A percentile compares a stretch with the other conserved stretches of the same genome.
phyloP scores from a whole-genome alignment of 441 rosid species.

The Eruca vesicaria region DNA sequence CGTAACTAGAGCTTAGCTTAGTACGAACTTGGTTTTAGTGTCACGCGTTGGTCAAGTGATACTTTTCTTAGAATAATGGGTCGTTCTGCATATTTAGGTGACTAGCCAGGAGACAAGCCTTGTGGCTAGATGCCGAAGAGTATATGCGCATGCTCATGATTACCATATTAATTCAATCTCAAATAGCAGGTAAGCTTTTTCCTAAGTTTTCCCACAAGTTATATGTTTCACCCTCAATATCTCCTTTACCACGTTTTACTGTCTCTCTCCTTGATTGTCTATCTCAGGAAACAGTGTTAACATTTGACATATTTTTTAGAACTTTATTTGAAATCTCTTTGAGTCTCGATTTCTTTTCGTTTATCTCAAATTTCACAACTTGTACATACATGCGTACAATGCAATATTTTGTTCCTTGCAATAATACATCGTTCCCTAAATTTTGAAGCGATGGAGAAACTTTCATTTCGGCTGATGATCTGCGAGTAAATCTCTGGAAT shows the following conservation, averaged over 20 bases:
- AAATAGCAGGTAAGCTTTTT: conserved; percentile 69
- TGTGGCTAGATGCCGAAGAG: conserved; percentile 91
- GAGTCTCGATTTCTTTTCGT: neutral
- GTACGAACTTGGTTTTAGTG: too few relatives aligned
- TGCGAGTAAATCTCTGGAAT: conserved; percentile 98
- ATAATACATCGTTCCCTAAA: neutral
- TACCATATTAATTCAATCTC: conserved; percentile 92
- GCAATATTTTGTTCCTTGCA: neutral
- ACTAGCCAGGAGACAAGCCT: conserved; percentile 80
- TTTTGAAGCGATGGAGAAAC: conserved; percentile 89
- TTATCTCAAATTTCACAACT: conserved; percentile 7
- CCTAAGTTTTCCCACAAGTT: neutral
- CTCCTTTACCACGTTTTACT: neutral
- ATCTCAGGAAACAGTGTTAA: neutral
- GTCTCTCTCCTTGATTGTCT: conserved; percentile 16
- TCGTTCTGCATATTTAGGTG: conserved; percentile 42
- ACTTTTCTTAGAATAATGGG: conserved; percentile 10
- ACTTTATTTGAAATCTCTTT: neutral
- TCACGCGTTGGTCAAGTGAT: neutral
- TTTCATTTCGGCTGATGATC: conserved; percentile 97
- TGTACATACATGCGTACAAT: neutral
- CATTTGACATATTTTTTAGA: neutral
- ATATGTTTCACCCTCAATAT: too few relatives aligned
- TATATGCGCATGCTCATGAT: conserved; percentile 98
- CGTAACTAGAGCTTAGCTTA: conserved; percentile 1